Conservation (phyloP, 2,329 filamentous ascomycete genomes). For the Hypoxylon sp. region DNA sequence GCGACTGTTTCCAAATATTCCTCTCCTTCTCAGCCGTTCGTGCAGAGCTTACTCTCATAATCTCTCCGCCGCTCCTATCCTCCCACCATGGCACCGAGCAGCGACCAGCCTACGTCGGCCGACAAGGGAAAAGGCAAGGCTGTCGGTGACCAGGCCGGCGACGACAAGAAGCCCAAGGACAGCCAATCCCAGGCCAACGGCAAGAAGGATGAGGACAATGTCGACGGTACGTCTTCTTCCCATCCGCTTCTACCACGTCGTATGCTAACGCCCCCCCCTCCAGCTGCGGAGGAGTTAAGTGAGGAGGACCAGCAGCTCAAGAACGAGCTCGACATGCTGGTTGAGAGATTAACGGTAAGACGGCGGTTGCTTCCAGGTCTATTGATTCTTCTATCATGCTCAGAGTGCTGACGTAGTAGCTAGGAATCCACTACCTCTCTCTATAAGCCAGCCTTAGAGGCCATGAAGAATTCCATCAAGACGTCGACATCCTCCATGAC, state of each 20-base stretch:
- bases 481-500: conserved; percentile 99
- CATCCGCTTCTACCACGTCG: conserved; percentile 27
- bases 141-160: conserved; percentile 68
- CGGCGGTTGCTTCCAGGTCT: conserved; percentile 7
- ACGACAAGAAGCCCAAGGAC: conserved; percentile 70
- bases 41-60: conserved; percentile 29
- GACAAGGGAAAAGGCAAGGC: conserved; percentile 99
- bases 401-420: conserved; percentile 22
- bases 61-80: conserved; percentile 35
- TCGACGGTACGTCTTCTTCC: conserved; percentile 50
- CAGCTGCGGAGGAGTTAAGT: conserved; percentile 82
- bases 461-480: conserved; percentile 98
- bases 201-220: conserved; percentile 78
- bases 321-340: conserved; percentile 96
- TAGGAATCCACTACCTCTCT: conserved; percentile 87
- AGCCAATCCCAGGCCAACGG: conserved; percentile 75
- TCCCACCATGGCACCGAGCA: conserved; percentile 92
- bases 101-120: conserved; percentile 80
- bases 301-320: conserved; percentile 99
- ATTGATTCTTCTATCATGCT: not conserved
- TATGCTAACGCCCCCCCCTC: conserved; percentile 46
- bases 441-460: conserved; percentile 91
- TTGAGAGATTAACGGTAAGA: conserved; percentile 87
- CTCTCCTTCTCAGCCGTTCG: conserved; percentile 23
- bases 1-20: not conserved